A percentile compares a stretch with the other conserved stretches of the same genome.
Evolutionary conservation across 2,329 filamentous ascomycete genomes (phyloP).

Genomic region (Arthrobotrys sinensis): DNA sequence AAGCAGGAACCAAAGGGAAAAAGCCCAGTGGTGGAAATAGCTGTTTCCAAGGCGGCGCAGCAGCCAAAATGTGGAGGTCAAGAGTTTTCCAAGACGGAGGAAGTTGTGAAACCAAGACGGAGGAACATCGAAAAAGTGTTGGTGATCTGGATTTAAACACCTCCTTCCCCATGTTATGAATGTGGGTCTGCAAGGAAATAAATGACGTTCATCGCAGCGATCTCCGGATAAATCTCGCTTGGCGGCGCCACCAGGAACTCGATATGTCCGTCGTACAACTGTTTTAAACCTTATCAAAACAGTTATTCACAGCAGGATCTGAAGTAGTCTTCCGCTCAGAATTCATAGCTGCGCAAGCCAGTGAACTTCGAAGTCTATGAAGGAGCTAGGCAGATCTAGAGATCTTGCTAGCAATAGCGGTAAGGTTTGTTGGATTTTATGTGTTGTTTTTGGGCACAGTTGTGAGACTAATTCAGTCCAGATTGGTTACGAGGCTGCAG

Average conservation of each 20-base stretch:
- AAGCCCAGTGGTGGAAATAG: slow-evolving; percentile 53
- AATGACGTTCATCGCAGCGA: slow-evolving; percentile 30
- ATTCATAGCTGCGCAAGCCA: too few relatives aligned
- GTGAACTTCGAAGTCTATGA: too few relatives aligned
- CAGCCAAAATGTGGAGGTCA: slow-evolving; percentile 12
- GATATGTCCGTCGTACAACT: neutral
- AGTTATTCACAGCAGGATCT: too few relatives aligned
- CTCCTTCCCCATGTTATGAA: slow-evolving; percentile 1
- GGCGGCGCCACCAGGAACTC: slow-evolving; percentile 20
- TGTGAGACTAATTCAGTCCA: too few relatives aligned
- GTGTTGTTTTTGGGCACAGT: too few relatives aligned
- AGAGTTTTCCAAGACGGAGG: slow-evolving; percentile 45
- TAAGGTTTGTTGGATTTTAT: too few relatives aligned
- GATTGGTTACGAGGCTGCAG: too few relatives aligned
- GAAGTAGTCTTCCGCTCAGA: too few relatives aligned
- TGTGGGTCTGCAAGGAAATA: slow-evolving; percentile 18
- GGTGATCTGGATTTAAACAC: slow-evolving; percentile 17
- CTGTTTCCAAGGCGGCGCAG: slow-evolving; percentile 40
- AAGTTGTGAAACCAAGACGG: slow-evolving; percentile 53
- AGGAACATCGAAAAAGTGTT: slow-evolving; percentile 33
- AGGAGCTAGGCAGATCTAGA: too few relatives aligned
- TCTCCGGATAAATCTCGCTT: slow-evolving; percentile 54
- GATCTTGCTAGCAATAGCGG: too few relatives aligned
- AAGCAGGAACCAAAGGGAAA: slow-evolving; percentile 19
- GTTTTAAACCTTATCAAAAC: too few relatives aligned